Evolutionary conservation across 495 filamentous ascomycete species (phyloP), one percentile per base, ranked within the genome.

Genomic region (Podospora pseudoanserina): DNA sequence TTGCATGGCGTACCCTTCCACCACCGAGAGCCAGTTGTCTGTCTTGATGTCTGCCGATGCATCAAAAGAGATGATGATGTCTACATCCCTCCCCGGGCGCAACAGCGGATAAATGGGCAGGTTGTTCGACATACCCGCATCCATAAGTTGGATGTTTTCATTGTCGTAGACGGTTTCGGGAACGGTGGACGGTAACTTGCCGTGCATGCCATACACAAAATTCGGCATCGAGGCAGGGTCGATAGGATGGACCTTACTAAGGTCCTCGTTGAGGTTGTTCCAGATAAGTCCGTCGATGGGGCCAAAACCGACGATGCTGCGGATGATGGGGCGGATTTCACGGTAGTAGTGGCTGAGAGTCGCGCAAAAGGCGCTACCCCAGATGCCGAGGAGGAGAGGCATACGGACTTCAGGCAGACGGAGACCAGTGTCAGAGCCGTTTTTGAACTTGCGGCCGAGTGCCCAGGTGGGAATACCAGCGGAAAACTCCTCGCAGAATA

Each of bases 101-200:
- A 99, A 88, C 5, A 98, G 85, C 0, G 95, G 95, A 77, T 99
- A 99, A 30, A 97, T 91, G 4, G 95, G 94, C 3, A 99, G 84
- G 72, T 99, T 99, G 76, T 98, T 98, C 63, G 90, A 93, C 94
- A 99, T 99, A 15, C 95, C 95, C 5, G 95, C 92, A 79, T 99
- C 95, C 91, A 97, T 97, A 4, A 97, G 86, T 71, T 95, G 89
- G 27, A 98, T 82, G 71, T 92, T 88, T 44, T 88, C 80, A 20
- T 81, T 83, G 60, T 86, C 81, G 72, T 90, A 88, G 55, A 96
- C 87, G 28, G 86, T 91, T 60, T 89, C 85, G 0, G 95, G 93
- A 59, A 88, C 89, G 2, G 89, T 91, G 0, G 84, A 74, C 0
- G 93, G 91, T 39, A 99, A 82, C 66, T 85, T 83, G 64, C 85